A percentile compares a stretch with the other conserved stretches of the same genome.
phyloP scores from a whole-genome alignment of 2,329 filamentous ascomycete genomes.

The Curvularia spicifera region DNA sequence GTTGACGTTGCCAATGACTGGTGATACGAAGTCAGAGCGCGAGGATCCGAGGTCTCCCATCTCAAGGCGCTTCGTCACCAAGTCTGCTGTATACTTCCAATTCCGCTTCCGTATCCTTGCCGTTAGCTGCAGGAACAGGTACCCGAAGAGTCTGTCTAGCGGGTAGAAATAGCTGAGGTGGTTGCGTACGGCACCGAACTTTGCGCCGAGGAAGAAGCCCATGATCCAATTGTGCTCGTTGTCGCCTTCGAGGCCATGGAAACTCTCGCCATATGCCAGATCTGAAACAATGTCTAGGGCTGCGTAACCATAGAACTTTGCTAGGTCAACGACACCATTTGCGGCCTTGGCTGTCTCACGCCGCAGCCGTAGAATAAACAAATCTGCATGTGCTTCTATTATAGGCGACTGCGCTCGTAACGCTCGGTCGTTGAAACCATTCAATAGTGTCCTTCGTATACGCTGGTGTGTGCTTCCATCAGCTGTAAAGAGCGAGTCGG shows the following conservation, averaged over 20 bases:
- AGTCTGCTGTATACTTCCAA: constrained; percentile 6
- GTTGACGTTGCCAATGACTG: constrained; percentile 3
- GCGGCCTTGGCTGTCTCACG: constrained; percentile 2
- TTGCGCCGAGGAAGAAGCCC: constrained; percentile 8
- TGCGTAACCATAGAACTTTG: constrained; percentile 9
- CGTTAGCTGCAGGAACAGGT: constrained; percentile 2
- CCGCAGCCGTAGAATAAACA: constrained; percentile 7
- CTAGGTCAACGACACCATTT: neutral
- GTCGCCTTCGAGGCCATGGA: constrained; percentile 7
- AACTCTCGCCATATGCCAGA: constrained; percentile 7
- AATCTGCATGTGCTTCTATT: constrained; percentile 1
- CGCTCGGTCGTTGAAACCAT: constrained; percentile 7
- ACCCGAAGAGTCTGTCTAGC: constrained; percentile 7
- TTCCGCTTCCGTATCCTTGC: constrained; percentile 1
- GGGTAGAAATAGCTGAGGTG: constrained; percentile 10
- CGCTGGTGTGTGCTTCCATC: constrained; percentile 8
- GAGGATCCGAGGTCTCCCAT: constrained; percentile 6
- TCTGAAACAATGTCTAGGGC: constrained; percentile 8
- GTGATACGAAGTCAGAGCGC: constrained; percentile 6
- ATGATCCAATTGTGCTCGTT: constrained; percentile 9
- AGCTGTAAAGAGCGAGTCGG: constrained; percentile 9
- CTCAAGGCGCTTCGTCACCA: constrained; percentile 8
- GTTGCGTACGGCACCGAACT: constrained; percentile 8
- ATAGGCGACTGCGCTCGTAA: constrained; percentile 5
- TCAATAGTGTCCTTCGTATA: constrained; percentile 7